These are phyloP conservation scores for Datura wrightii DNA, from an alignment of 257 asterid genomes.

Conservation along the genomic window DNA sequence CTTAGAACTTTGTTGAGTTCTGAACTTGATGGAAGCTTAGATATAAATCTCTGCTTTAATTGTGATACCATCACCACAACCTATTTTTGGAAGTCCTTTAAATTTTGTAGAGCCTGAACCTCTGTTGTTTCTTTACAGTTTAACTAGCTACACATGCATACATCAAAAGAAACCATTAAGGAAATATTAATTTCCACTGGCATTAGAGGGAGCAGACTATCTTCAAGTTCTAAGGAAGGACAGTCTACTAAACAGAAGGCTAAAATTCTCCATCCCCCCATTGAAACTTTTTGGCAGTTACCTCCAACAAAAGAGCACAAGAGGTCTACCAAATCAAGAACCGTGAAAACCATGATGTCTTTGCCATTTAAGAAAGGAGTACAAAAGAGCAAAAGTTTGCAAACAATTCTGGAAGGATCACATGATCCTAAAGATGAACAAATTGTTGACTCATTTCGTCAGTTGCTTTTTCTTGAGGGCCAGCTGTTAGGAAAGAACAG, in stretches of 20 bases:
- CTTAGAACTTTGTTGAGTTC: neutral
- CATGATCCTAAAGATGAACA: constrained; percentile 60
- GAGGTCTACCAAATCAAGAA: constrained; percentile 2
- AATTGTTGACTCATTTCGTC: constrained; percentile 59
- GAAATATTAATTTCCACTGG: constrained; percentile 50
- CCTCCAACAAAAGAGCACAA: constrained; percentile 39
- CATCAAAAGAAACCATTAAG: constrained; percentile 49
- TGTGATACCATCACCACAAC: neutral
- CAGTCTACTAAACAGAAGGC: constrained; percentile 36
- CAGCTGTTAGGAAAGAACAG: constrained; percentile 45
- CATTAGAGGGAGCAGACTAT: constrained; percentile 35
- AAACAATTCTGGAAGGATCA: constrained; percentile 51
- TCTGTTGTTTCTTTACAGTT: constrained; percentile 25
- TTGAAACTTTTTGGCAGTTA: constrained; percentile 61
- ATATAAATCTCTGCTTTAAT: neutral
- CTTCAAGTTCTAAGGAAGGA: constrained; percentile 35
- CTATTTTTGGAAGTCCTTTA: neutral
- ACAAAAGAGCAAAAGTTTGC: constrained; percentile 46
- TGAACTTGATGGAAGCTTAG: neutral
- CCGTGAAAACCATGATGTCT: constrained; percentile 47
- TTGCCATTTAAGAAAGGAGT: constrained; percentile 39
- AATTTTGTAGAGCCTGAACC: neutral
- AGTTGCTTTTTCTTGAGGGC: constrained; percentile 58
- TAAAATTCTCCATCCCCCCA: constrained; percentile 51
- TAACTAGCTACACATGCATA: constrained; percentile 52